phyloP scores from a whole-genome alignment of 306 rosid species.

The Prunus mongolica region DNA sequence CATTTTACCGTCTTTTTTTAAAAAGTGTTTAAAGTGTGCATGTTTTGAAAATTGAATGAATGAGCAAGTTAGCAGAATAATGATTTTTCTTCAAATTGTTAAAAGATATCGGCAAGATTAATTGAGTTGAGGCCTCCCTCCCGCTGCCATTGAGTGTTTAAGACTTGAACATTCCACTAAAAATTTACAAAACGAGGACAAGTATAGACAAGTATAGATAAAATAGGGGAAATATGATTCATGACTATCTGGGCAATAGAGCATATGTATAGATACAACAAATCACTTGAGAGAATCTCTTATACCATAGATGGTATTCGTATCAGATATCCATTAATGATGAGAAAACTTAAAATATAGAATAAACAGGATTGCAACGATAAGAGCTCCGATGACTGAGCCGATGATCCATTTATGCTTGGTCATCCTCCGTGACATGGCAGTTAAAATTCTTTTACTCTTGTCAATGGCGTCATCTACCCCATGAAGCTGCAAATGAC shows the following conservation, averaged over 20 bases:
- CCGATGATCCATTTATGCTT: conserved; percentile 76
- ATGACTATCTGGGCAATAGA: conserved; percentile 34
- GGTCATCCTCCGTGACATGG: conserved; percentile 76
- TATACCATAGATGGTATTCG: conserved; percentile 9
- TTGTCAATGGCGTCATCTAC: conserved; percentile 87
- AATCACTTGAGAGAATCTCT: neutral
- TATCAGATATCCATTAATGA: conserved; percentile 26
- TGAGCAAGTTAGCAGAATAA: too few species aligned
- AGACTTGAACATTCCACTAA: too few species aligned
- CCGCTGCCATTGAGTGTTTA: too few species aligned
- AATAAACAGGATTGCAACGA: conserved; percentile 49
- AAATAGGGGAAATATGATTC: conserved; percentile 6
- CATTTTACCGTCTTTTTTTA: too few species aligned
- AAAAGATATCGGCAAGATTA: too few species aligned
- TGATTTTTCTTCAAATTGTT: too few species aligned
- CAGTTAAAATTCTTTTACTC: conserved; percentile 67
- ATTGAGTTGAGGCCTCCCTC: too few species aligned
- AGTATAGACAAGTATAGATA: neutral
- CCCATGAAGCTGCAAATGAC: conserved; percentile 68
- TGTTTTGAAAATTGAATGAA: too few species aligned
- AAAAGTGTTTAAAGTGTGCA: too few species aligned
- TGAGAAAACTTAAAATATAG: conserved; percentile 55
- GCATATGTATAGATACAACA: conserved; percentile 9
- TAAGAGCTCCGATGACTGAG: conserved; percentile 71
- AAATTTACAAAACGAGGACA: conserved; percentile 1